These are phyloP conservation scores for Phytopythium boreale DNA, from an alignment of 352 stramenopile species.

Conservation along the genomic window DNA sequence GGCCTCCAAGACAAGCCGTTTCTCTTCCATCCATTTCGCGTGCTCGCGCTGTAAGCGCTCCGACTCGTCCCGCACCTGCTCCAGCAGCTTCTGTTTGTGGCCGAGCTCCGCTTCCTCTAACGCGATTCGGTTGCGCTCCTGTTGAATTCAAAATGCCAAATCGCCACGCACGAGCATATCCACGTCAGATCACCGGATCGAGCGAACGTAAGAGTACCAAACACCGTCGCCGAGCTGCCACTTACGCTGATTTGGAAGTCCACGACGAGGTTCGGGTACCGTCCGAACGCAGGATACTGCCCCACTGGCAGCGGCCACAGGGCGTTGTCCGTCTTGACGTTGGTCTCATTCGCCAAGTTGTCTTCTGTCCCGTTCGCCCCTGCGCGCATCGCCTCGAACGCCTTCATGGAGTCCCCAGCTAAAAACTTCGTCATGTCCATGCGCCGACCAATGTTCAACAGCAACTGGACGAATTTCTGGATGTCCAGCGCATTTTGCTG, in stretches of 20 bases:
- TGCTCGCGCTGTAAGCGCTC: conserved; percentile 57
- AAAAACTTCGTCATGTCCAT: conserved; percentile 31
- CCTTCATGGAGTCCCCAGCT: not conserved
- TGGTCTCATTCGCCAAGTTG: not conserved
- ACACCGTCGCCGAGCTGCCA: conserved; percentile 6
- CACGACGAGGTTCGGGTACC: conserved; percentile 77
- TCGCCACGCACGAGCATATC: conserved; percentile 5
- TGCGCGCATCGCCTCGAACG: not conserved
- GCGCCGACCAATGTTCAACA: conserved; percentile 52
- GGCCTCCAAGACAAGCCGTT: conserved; percentile 43
- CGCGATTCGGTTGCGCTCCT: conserved; percentile 83
- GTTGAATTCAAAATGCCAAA: not conserved
- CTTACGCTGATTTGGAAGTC: conserved; percentile 84
- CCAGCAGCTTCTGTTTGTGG: conserved; percentile 61
- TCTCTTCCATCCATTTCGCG: conserved; percentile 62
- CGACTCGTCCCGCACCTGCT: conserved; percentile 51
- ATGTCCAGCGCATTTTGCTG: conserved; percentile 83
- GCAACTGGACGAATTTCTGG: conserved; percentile 60
- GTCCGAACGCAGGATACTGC: conserved; percentile 78
- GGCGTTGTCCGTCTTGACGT: not conserved
- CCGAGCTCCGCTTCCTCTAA: conserved; percentile 66
- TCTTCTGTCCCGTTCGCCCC: not conserved
- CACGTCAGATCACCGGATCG: not conserved
- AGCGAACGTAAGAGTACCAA: not conserved
- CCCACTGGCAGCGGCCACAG: conserved; percentile 59